Percentiles rank a stretch among this genome's conserved stretches.
phyloP scores from a whole-genome alignment of 768 basidiomycete genomes.

The Fomitopsis serialis region DNA sequence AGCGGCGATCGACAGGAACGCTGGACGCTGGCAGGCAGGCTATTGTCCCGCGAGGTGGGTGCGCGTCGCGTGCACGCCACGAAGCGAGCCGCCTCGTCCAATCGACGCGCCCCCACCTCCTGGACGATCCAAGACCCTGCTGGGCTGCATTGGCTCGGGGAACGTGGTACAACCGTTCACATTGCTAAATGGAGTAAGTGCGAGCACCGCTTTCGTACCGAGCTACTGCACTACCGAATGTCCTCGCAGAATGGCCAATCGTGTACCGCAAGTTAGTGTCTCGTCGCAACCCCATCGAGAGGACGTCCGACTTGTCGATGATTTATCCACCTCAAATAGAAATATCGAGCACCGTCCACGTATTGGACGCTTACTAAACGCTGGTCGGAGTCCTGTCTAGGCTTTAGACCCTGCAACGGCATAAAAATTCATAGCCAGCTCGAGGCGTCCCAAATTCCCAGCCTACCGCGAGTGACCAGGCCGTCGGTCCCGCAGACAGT shows the following conservation, averaged over 20 bases:
- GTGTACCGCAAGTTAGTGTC: too few species aligned
- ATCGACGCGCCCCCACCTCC: background rate
- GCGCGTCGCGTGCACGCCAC: background rate
- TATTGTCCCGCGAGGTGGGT: background rate
- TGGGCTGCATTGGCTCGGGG: background rate
- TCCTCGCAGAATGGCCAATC: background rate
- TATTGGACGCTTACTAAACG: background rate
- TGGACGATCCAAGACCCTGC: background rate
- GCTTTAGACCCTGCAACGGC: background rate
- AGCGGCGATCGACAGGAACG: background rate
- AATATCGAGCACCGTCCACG: too few species aligned
- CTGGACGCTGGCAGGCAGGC: background rate
- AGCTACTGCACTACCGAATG: background rate
- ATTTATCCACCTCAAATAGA: too few species aligned
- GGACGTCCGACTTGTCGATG: too few species aligned
- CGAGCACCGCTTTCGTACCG: background rate
- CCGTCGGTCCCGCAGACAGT: background rate
- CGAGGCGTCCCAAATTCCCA: background rate
- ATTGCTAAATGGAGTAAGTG: conserved; percentile 2
- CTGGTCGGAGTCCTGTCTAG: background rate
- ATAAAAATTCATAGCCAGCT: background rate
- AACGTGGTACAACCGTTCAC: background rate
- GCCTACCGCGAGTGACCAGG: background rate
- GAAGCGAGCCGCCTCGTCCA: background rate
- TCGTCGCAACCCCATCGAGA: too few species aligned